These are phyloP conservation scores for Gillenia trifoliata DNA, from an alignment of 306 rosid genomes.

Conservation along the genomic window DNA sequence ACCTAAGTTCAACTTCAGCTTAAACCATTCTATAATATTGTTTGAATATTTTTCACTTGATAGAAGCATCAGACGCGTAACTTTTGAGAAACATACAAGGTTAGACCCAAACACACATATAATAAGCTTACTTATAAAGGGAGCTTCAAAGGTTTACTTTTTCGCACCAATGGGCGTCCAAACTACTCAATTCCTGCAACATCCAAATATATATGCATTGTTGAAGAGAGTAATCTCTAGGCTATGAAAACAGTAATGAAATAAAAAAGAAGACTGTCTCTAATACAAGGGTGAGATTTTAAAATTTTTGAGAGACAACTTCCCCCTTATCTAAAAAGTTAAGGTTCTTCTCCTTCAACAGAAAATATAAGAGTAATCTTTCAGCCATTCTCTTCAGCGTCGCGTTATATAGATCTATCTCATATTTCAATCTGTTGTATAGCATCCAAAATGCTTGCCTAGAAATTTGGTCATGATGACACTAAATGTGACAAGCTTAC, in stretches of 20 bases:
- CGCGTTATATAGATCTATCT: background rate
- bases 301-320: background rate
- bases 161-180: constrained; percentile 49
- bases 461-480: background rate
- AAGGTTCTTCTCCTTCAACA: background rate
- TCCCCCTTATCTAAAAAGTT: background rate
- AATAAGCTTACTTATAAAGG: constrained; percentile 52
- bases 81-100: constrained; percentile 22
- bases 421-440: background rate
- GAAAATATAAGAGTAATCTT: background rate
- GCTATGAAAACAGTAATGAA: constrained; percentile 32
- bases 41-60: background rate
- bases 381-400: background rate
- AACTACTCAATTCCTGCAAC: constrained; percentile 59
- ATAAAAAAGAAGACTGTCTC: background rate
- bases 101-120: constrained; percentile 32
- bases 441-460: background rate
- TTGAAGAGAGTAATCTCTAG: constrained; percentile 50
- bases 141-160: constrained; percentile 66
- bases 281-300: constrained; percentile 10
- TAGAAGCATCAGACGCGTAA: background rate
- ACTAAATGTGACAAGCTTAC: background rate
- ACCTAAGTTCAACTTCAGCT: background rate
- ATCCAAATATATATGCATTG: constrained; percentile 63
- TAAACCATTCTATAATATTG: background rate